Evolutionary conservation across 352 stramenopile genomes (phyloP), one percentile per base, ranked within the genome.

Genomic region (Phytophthora lateralis): DNA sequence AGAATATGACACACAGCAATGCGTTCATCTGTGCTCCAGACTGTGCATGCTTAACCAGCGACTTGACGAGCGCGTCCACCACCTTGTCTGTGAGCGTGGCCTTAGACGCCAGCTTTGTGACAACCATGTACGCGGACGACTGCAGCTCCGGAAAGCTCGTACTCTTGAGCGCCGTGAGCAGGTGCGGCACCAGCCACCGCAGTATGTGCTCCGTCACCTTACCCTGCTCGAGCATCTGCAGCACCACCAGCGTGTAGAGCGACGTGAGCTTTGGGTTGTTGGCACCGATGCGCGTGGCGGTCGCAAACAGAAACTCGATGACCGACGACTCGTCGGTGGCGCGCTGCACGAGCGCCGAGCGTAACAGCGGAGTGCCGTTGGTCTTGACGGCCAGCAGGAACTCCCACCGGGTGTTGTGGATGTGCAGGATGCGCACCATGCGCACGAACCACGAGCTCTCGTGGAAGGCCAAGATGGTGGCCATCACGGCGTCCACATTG

Each of bases 401-500:
- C 56, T 93, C 83, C 88, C 88, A 96, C 6, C 75, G 73, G 15
- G 84, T 93, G 56, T 79, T 66, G 65, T 77, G 76, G 39, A 94
- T 93, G 56, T 91, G 82, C 11, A 96, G 70, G 47, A 96, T 84
- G 55, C 78, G 80, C 63, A 95, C 87, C 80, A 94, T 92, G 34
- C 76, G 79, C 30, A 86, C 80, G 48, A 97, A 97, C 76, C 90
- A 91, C 51, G 73, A 73, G 20, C 78, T 90, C 66, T 96, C 86
- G 57, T 97, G 89, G 66, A 93, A 96, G 49, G 83, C 85, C 37
- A 97, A 60, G 46, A 96, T 91, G 55, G 61, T 71, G 24, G 71
- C 84, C 78, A 96, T 91, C 47, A 96, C 74, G 24, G 75, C 74
- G 66, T 96, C 83, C 37, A 97, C 84, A 45, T 97, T 96, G 63